Evolutionary conservation across 805 yeast genomes (phyloP), one percentile per base, ranked within the genome.

Genomic region (Wickerhamomyces alni): DNA sequence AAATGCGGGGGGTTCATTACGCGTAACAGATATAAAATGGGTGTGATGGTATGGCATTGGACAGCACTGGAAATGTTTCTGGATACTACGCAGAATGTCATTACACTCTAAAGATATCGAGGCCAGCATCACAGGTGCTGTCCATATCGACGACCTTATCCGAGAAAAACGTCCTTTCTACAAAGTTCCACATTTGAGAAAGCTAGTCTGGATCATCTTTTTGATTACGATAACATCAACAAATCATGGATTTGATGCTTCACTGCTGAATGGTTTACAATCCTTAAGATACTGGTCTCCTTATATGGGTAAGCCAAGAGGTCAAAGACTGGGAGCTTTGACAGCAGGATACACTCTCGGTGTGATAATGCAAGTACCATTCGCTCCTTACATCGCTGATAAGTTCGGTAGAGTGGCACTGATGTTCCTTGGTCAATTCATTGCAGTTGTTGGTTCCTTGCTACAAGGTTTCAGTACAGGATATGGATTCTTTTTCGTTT

Each of bases 181-280:
- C 38, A 43, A 42, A 15, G 62, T 62, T 17, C 55, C 57, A 9
- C 67, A 69, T 45, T 51, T 73, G 34, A 33, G 59, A 11, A 42
- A 40, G 29, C 58, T 73, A n/a, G n/a, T n/a, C n/a, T n/a, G n/a
- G 42, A 59, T 63, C 39, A 43, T 57, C 30, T 51, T 60, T 7
- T 50, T 72, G 22, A 58, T 65, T 39, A 61, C 74, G 16, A 49
- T 71, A 30, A 58, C 71, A 29, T 63, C 75, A 8, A 62, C 72
- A 37, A 67, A 66, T 45, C 62, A 54, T 36, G 72, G 72, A 40
- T 68, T 59, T 41, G 72, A 67, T 54, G 69, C 67, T 39, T 61
- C 67, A 11, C 60, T 72, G 66, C 54, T 72, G 51, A 71, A 71
- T 45, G 72, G 33, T 26, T 58, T 73, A 40, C 78, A 74, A 44